Evolutionary conservation across 257 asterid species (phyloP), one percentile per base, ranked within the genome.

Genomic region (Jacaranda copaia): DNA sequence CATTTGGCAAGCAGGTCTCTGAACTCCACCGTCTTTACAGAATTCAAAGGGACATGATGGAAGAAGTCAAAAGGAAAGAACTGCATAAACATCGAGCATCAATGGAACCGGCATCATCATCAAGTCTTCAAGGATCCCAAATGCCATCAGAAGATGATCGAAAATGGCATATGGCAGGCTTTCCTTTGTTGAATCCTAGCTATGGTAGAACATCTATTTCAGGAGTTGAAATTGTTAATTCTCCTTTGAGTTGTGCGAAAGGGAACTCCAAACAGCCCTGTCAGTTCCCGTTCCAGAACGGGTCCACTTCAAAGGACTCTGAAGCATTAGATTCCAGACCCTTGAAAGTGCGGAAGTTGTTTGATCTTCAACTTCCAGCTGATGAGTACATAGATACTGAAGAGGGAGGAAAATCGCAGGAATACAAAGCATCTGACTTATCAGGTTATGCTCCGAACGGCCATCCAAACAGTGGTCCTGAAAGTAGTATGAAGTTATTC

Each of bases 11-110:
- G 52, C 80, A 96, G 99, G 98, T 96, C 48, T 82, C 48, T 78
- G 98, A 96, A 83, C 97, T 96, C 81, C 99, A 96, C 81, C 93
- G 97, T 68, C 89, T 96, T 42, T 96, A 96, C 81, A 76, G 87
- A 84, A 90, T 90, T 72, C 98, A 96, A 85, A 88, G 96, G 92
- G 97, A 90, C 87, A 90, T 96, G 98, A 96, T 96, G 99, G 96
- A 90, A 53, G 95, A 90, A 61, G 77, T 81, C 51, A 88, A 81
- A 79, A 84, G 85, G 84, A 88, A 82, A 77, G 93, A 89, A 25
- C 65, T 76, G 6, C 77, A 81, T 69, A 73, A 55, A 25, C 6
- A 63, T 63, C 89, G 87, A 75, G 75, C 82, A 71, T 90, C 98
- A 43, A 68, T 87, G 70, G 99, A 91, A 80, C 91, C 94, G 15